A percentile compares a stretch with the other conserved stretches of the same genome.
phyloP scores from a whole-genome alignment of 306 rosid genomes.

The Vigna reflexopilosa region DNA sequence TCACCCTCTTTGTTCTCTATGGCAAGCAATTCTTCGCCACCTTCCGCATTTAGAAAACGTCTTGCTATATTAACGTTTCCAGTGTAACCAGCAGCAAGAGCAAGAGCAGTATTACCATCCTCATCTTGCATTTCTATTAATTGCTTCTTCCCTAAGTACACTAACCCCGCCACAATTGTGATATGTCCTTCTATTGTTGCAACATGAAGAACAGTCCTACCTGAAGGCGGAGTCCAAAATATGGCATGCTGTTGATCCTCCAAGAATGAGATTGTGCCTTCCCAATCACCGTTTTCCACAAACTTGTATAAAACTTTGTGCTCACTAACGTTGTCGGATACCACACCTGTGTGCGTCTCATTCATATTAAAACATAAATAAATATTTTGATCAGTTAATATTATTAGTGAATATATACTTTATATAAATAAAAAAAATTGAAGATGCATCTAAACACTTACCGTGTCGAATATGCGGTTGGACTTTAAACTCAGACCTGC shows the following conservation, averaged over 20 bases:
- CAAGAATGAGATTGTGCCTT: no score
- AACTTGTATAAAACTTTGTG: neutral
- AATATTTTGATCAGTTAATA: neutral
- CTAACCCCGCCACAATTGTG: neutral
- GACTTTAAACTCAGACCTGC: neutral
- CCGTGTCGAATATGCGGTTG: neutral
- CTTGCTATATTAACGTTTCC: neutral
- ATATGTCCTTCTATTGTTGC: conserved; percentile 25
- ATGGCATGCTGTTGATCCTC: no score
- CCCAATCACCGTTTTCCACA: neutral
- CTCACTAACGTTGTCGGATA: neutral
- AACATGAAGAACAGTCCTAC: conserved; percentile 29
- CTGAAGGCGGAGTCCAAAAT: no score
- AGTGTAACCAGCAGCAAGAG: neutral
- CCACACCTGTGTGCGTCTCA: neutral
- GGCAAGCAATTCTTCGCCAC: neutral
- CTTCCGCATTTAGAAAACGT: rapidly evolving
- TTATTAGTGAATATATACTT: no score
- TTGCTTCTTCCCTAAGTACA: neutral
- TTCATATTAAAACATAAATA: neutral
- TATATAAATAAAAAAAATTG: no score
- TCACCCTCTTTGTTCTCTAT: neutral
- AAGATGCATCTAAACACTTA: no score
- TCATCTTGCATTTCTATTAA: no score
- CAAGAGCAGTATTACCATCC: no score